Conservation (phyloP, 257 asterid species). For the Salvia rosmarinus region DNA sequence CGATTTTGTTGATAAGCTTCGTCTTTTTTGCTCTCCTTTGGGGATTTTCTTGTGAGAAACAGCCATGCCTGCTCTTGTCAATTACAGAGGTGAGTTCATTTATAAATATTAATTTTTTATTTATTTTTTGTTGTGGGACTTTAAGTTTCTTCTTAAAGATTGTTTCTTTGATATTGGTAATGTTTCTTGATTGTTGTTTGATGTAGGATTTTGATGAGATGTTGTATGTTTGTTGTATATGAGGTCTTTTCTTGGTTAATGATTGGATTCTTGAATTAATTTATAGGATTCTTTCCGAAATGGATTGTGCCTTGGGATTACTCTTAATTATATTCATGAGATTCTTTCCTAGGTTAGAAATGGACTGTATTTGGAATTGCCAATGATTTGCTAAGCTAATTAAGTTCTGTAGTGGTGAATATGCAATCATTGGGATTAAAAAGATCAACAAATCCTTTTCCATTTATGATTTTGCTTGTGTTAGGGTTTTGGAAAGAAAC, state of each 20-base stretch:
- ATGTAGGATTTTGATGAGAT: slow-evolving; percentile 3
- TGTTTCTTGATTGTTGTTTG: slow-evolving; percentile 15
- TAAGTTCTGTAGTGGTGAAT: slow-evolving; percentile 13
- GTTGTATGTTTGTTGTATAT: slow-evolving; percentile 25
- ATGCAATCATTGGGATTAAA: slow-evolving; percentile 9
- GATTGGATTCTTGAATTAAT: slow-evolving; percentile 18
- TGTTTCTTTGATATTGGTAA: background rate
- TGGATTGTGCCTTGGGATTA: slow-evolving; percentile 11
- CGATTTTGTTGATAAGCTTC: slow-evolving; percentile 51
- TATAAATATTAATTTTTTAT: slow-evolving; percentile 3
- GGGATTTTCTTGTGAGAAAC: slow-evolving; percentile 57
- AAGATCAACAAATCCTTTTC: background rate
- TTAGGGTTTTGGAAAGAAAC: background rate
- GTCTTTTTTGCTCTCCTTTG: slow-evolving; percentile 49
- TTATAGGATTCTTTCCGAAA: slow-evolving; percentile 16
- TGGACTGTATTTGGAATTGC: slow-evolving; percentile 9
- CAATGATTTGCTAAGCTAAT: slow-evolving; percentile 1
- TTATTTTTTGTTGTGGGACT: background rate
- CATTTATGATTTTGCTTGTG: slow-evolving; percentile 1
- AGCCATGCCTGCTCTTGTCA: slow-evolving; percentile 90
- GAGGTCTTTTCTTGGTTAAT: slow-evolving; percentile 25
- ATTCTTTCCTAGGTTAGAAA: slow-evolving; percentile 24
- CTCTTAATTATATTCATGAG: slow-evolving; percentile 7
- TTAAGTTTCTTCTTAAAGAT: background rate
- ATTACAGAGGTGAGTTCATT: slow-evolving; percentile 76